Percentiles rank a stretch among this genome's conserved stretches.
Conservation (phyloP, 116 monocot species). For the Posidonia oceanica region DNA sequence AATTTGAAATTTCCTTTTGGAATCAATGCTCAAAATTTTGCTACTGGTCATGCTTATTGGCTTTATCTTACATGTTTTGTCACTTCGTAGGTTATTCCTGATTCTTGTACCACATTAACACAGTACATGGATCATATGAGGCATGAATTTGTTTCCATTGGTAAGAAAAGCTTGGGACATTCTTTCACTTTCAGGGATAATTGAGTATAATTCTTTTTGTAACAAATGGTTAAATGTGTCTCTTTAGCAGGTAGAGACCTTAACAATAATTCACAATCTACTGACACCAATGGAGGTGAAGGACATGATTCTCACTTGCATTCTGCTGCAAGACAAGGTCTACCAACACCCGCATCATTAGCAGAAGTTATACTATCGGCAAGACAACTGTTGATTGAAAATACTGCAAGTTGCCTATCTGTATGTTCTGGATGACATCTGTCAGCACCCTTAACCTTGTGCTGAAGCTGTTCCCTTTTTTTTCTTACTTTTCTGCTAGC, state of each 20-base stretch:
- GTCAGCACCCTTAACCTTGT: too few species aligned
- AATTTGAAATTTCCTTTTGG: not conserved
- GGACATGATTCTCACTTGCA: conserved; percentile 15
- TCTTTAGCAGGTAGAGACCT: conserved; percentile 12
- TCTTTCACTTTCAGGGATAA: not conserved
- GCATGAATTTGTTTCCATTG: conserved; percentile 45
- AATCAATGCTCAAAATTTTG: not conserved
- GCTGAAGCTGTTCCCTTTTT: too few species aligned
- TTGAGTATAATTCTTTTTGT: not conserved
- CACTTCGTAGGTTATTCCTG: conserved; percentile 64
- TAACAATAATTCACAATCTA: conserved; percentile 10
- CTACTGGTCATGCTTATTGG: not conserved
- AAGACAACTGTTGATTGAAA: conserved; percentile 48
- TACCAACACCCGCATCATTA: conserved; percentile 48
- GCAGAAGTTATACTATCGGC: conserved; percentile 46
- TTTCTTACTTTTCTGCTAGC: too few species aligned
- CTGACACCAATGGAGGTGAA: conserved; percentile 5
- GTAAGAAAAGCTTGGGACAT: conserved; percentile 14
- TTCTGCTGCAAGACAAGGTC: conserved; percentile 22
- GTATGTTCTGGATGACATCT: conserved; percentile 4
- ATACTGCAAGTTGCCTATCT: conserved; percentile 33
- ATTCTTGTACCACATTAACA: conserved; percentile 75
- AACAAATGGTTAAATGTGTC: not conserved
- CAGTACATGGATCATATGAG: conserved; percentile 63
- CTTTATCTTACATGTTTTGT: not conserved